These are phyloP conservation scores for Canavalia gladiata DNA, from an alignment of 306 rosid species.

Conservation along the genomic window DNA sequence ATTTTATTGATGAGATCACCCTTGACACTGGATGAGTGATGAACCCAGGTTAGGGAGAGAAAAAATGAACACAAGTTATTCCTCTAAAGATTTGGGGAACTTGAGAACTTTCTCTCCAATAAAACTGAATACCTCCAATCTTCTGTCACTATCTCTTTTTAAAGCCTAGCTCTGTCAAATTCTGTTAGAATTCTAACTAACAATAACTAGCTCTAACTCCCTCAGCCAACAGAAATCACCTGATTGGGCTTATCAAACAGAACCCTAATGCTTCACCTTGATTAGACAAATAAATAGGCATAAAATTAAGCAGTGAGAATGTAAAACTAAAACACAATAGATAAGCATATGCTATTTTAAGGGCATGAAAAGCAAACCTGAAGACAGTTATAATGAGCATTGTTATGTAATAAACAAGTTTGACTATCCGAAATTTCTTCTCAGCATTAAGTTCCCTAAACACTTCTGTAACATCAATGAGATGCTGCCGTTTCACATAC, in stretches of 20 bases:
- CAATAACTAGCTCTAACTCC: neutral
- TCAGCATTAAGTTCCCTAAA: slow-evolving; percentile 76
- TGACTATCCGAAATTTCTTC: slow-evolving; percentile 77
- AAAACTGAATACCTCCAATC: neutral
- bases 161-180: too few species aligned
- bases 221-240: neutral
- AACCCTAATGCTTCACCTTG: slow-evolving; percentile 49
- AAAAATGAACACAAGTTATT: neutral
- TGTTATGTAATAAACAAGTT: slow-evolving; percentile 75
- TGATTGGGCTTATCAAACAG: neutral
- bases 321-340: slow-evolving; percentile 12
- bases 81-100: neutral
- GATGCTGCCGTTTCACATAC: slow-evolving; percentile 81
- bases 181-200: neutral
- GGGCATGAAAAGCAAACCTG: slow-evolving; percentile 72
- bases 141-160: neutral
- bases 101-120: neutral
- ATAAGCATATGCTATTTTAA: neutral
- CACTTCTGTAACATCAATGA: slow-evolving; percentile 94
- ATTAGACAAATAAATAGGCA: slow-evolving; percentile 52
- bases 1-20: neutral
- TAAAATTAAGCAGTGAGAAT: neutral
- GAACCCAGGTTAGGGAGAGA: neutral
- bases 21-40: neutral
- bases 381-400: slow-evolving; percentile 68